Evolutionary conservation across 1,139 yeast genomes (phyloP).

Genomic region (Yamadazyma atmosphaerica): DNA sequence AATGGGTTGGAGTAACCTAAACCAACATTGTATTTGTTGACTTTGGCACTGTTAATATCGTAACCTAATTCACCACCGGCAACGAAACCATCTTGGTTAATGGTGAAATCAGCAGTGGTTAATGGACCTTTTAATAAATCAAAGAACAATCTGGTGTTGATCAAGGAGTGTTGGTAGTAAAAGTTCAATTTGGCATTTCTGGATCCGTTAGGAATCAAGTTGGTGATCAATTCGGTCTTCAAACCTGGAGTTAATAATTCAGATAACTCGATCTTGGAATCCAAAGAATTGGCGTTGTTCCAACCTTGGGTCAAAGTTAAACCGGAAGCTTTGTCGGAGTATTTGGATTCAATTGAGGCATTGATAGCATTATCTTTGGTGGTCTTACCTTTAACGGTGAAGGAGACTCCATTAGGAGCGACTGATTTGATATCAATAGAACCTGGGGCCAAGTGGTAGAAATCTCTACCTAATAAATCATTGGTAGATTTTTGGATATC

Average conservation of each 20-base stretch:
- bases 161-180: constrained; percentile 89
- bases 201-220: constrained; percentile 84
- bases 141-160: constrained; percentile 93
- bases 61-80: constrained; percentile 98
- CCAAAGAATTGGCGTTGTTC: constrained; percentile 91
- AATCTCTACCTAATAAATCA: constrained; percentile 87
- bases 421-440: constrained; percentile 86
- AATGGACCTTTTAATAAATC: constrained; percentile 95
- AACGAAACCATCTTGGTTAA: constrained; percentile 95
- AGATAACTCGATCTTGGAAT: constrained; percentile 89
- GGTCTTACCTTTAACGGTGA: constrained; percentile 93
- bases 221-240: constrained; percentile 88
- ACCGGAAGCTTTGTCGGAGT: constrained; percentile 91
- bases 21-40: constrained; percentile 93
- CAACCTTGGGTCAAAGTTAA: constrained; percentile 95
- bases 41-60: constrained; percentile 89
- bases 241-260: constrained; percentile 95
- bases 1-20: constrained; percentile 89
- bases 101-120: constrained; percentile 91
- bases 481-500: constrained; percentile 89
- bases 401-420: constrained; percentile 96
- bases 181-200: constrained; percentile 90
- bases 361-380: constrained; percentile 80
- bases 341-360: constrained; percentile 90
- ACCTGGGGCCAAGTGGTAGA: constrained; percentile 88